Percentiles rank a stretch among this genome's conserved stretches.
phyloP scores from a whole-genome alignment of 768 basidiomycete genomes.

The Pleurotus platypus region DNA sequence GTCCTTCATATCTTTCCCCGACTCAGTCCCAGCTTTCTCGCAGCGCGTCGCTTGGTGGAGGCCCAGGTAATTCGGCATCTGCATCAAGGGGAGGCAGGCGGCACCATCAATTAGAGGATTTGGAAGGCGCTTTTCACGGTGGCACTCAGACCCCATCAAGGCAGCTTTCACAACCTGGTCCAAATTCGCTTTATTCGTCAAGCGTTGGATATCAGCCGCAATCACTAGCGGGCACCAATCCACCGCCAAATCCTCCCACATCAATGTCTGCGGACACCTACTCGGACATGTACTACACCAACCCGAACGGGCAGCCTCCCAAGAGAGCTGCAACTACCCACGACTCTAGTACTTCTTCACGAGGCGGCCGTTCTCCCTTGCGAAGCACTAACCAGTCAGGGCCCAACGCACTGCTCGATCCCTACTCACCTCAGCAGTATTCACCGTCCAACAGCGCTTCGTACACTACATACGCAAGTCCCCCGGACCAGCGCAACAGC shows the following conservation, averaged over 20 bases:
- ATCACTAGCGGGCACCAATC: constrained; percentile 32
- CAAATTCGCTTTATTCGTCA: constrained; percentile 54
- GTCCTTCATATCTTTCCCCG: constrained; percentile 50
- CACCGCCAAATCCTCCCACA: constrained; percentile 29
- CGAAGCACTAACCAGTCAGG: constrained; percentile 45
- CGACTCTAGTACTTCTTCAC: constrained; percentile 45
- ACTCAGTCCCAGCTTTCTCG: constrained; percentile 55
- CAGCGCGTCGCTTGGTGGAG: constrained; percentile 62
- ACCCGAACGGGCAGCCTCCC: constrained; percentile 40
- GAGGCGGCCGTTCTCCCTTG: constrained; percentile 60
- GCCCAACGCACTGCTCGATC: constrained; percentile 56
- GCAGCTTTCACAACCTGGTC: constrained; percentile 34
- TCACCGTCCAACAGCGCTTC: constrained; percentile 59
- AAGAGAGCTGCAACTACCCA: constrained; percentile 56
- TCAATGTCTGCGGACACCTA: constrained; percentile 43
- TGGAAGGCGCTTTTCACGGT: constrained; percentile 46
- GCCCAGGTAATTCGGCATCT: constrained; percentile 28
- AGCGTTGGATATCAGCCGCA: constrained; percentile 57
- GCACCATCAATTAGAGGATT: constrained; percentile 68
- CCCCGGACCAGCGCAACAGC: constrained; percentile 36
- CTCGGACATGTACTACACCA: constrained; percentile 59
- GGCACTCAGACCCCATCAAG: constrained; percentile 33
- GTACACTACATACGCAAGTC: constrained; percentile 41
- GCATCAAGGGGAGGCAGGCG: constrained; percentile 49
- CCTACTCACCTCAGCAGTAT: constrained; percentile 66